Conservation (phyloP, 129 eudicot species). For the Lactuca saligna region DNA sequence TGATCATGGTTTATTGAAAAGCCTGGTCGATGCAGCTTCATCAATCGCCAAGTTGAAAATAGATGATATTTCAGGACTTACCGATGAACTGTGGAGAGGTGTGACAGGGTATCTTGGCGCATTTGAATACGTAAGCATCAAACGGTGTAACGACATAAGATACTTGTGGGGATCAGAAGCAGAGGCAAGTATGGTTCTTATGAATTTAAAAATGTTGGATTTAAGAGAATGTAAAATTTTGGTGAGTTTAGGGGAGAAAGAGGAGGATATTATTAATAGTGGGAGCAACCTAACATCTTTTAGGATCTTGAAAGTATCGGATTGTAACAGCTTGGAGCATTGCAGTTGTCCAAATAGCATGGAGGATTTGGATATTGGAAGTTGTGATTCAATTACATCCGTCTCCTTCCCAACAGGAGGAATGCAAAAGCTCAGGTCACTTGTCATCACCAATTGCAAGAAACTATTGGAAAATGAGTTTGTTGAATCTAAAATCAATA, state of each 20-base stretch:
- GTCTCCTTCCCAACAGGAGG: constrained; percentile 10
- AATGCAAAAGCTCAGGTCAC: constrained; percentile 1
- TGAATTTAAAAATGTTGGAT: not conserved
- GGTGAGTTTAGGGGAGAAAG: not conserved
- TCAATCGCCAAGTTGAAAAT: not conserved
- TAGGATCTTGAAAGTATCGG: not conserved
- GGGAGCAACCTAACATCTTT: not conserved
- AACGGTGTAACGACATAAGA: not conserved
- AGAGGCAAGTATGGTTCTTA: not conserved
- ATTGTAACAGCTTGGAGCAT: not conserved
- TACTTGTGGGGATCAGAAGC: not conserved
- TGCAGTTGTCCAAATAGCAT: not conserved
- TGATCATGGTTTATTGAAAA: not conserved
- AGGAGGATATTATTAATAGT: not conserved
- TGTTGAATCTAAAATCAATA: not conserved
- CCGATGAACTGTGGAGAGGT: constrained; percentile 13
- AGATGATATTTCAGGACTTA: not conserved
- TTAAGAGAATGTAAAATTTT: not conserved
- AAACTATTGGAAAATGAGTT: not conserved
- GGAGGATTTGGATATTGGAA: not conserved
- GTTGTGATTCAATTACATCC: not conserved
- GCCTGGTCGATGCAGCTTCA: not conserved
- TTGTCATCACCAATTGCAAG: not conserved
- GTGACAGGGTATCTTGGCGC: not conserved
- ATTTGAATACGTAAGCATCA: not conserved